Conservation (phyloP, 2,329 filamentous ascomycete genomes). For the Gremmenia infestans region DNA sequence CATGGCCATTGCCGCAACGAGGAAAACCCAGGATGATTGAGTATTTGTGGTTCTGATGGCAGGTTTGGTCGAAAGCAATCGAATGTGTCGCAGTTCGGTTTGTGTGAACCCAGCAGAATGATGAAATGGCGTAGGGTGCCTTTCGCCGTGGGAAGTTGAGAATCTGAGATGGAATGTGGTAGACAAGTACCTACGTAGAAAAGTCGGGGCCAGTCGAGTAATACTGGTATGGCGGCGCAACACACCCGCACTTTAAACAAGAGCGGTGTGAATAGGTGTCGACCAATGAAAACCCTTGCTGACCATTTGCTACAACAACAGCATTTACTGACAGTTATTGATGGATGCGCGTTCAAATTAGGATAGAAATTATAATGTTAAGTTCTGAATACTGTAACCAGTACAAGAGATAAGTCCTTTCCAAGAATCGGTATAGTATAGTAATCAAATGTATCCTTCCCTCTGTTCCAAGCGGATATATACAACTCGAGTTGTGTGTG, state of each 20-base stretch:
- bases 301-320: neutral
- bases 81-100: neutral
- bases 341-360: neutral
- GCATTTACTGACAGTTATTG: neutral
- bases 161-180: neutral
- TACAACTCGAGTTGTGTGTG: too few relatives aligned
- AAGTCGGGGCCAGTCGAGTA: neutral
- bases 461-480: too few relatives aligned
- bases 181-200: neutral
- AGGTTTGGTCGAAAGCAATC: neutral
- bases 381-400: too few relatives aligned
- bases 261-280: neutral
- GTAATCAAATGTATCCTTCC: too few relatives aligned
- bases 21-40: neutral
- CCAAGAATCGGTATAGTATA: too few relatives aligned
- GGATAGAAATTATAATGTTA: neutral
- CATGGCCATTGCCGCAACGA: conserved; percentile 21
- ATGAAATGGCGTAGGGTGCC: neutral
- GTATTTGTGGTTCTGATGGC: neutral
- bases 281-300: neutral
- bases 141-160: neutral
- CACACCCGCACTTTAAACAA: neutral
- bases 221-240: neutral
- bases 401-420: too few relatives aligned
- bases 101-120: neutral